Conservation (phyloP, 1,139 yeast genomes). For the Debaryomyces singareniensis region DNA sequence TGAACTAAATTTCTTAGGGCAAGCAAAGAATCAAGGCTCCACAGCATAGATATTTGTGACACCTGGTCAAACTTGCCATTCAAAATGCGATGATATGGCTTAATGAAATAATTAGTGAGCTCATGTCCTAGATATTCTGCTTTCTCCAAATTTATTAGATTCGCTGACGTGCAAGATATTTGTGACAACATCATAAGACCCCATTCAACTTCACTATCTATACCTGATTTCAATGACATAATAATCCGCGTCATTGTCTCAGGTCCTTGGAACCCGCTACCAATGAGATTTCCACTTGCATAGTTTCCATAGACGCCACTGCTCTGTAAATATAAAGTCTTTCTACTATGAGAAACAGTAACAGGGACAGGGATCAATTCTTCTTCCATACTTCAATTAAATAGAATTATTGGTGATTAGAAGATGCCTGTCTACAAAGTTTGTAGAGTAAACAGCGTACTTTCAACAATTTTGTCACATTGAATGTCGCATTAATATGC, state of each 20-base stretch:
- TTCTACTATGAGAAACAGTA: slow-evolving; percentile 14
- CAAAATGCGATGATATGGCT: slow-evolving; percentile 22
- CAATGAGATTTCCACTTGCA: slow-evolving; percentile 19
- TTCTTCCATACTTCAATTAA: too few species aligned
- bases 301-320: slow-evolving; percentile 11
- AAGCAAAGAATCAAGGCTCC: slow-evolving; percentile 58
- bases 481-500: too few species aligned
- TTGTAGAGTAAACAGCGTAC: too few species aligned
- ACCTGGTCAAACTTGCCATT: slow-evolving; percentile 17
- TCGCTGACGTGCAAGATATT: slow-evolving; percentile 47
- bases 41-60: slow-evolving; percentile 29
- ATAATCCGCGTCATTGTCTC: slow-evolving; percentile 53
- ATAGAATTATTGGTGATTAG: too few species aligned
- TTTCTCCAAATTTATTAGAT: slow-evolving; percentile 41
- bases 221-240: slow-evolving; percentile 57
- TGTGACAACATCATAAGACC: slow-evolving; percentile 56
- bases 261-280: slow-evolving; percentile 49
- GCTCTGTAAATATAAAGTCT: slow-evolving; percentile 9
- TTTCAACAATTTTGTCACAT: too few species aligned
- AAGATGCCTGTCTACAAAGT: too few species aligned
- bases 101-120: slow-evolving; percentile 38
- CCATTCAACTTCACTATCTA: slow-evolving; percentile 59
- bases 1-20: slow-evolving; percentile 76
- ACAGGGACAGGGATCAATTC: slow-evolving; percentile 15
- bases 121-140: slow-evolving; percentile 45